Evolutionary conservation across 495 filamentous ascomycete genomes (phyloP), one percentile per base, ranked within the genome.

Genomic region (Penicillium manginii): DNA sequence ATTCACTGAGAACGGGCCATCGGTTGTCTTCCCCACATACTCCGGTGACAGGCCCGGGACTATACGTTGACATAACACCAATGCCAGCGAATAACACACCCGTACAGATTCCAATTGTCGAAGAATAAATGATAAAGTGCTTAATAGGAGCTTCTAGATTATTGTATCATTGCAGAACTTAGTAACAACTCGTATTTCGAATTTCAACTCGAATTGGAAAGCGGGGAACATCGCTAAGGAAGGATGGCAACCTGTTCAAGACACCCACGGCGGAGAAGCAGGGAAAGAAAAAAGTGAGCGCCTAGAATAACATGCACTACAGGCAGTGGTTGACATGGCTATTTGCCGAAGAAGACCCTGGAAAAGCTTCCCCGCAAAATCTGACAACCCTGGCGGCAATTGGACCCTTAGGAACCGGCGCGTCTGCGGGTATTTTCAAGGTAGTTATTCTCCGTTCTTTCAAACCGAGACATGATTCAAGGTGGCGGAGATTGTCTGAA

Each of bases 121-220:
- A 49, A 23, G 22, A 49, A 49, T 49, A 49, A 49, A 31, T 49
- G 4, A 29, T 23, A 49, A 49, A 49, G 46, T 49, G 46, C 46
- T 49, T 49, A 2, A 49, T 23, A 21, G 46, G 29, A 49, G 46
- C 46, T 49, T 26, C 46, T 49, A 31, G 46, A 49, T 49, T 49
- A 21, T 49, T 49, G 17, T 49, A 29, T 49, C 29, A 49, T 49
- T 49, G 46, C 46, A 23, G 46, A 49, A 26, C 46, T 49, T 49
- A 49, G 46, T 49, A 49, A 14, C 46, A 49, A 31, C 19, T 21
- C 22, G 46, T 49, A 49, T 19, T 49, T 29, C 46, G 19, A 49
- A 49, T 49, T 49, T 49, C 46, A 49, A 49, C 46, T 49, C 46
- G 46, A 49, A 21, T 49, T 49, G 46, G 46, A 49, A 49, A 49